Evolutionary conservation across 495 filamentous ascomycete genomes (phyloP).

Genomic region (Annulohypoxylon maeteangense): DNA sequence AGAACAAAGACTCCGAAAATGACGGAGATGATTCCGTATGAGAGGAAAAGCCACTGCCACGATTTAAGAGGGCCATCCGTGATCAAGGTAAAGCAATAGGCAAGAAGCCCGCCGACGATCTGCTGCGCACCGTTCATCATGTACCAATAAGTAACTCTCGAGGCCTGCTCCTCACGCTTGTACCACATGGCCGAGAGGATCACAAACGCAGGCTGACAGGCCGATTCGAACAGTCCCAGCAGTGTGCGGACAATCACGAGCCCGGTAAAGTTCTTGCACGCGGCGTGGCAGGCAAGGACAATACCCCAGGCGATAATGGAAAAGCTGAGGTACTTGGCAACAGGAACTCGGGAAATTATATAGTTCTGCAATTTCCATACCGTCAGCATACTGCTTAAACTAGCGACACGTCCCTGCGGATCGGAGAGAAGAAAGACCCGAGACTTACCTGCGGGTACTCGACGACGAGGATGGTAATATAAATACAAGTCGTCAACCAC

Average conservation of each 20-base stretch:
- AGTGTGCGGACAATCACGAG: slow-evolving; percentile 68
- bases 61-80: slow-evolving; percentile 55
- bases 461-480: slow-evolving; percentile 63
- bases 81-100: slow-evolving; percentile 66
- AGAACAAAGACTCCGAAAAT: slow-evolving; percentile 67
- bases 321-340: slow-evolving; percentile 67
- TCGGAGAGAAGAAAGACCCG: neutral
- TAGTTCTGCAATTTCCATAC: slow-evolving; percentile 52
- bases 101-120: slow-evolving; percentile 65
- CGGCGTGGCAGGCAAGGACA: slow-evolving; percentile 67
- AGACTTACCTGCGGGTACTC: slow-evolving; percentile 60
- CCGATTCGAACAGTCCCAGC: slow-evolving; percentile 75
- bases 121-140: slow-evolving; percentile 73
- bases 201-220: slow-evolving; percentile 69
- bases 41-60: slow-evolving; percentile 66
- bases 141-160: slow-evolving; percentile 75
- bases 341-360: slow-evolving; percentile 61
- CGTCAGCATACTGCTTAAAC: slow-evolving; percentile 21
- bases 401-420: neutral
- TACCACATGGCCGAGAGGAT: slow-evolving; percentile 79
- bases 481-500: slow-evolving; percentile 66
- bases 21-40: slow-evolving; percentile 64
- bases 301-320: slow-evolving; percentile 71
- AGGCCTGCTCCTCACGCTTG: slow-evolving; percentile 72
- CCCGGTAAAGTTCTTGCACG: slow-evolving; percentile 65